phyloP scores from a whole-genome alignment of 2,329 filamentous ascomycete genomes.

The Ascochyta rabiei region DNA sequence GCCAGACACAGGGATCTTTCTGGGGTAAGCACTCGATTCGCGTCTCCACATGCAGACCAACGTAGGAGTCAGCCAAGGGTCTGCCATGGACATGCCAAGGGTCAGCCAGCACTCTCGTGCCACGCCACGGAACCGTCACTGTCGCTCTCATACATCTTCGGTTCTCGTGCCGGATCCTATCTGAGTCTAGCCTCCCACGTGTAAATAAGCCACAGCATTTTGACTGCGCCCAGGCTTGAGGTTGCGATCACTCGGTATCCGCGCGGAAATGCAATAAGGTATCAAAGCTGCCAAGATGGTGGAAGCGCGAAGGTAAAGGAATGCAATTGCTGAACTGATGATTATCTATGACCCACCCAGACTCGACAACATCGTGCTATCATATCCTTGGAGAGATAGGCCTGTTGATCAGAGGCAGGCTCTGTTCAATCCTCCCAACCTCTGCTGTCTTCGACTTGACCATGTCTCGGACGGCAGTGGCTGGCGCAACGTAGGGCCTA shows the following conservation, averaged over 20 bases:
- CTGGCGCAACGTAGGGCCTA: conserved; percentile 24
- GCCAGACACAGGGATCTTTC: conserved; percentile 9
- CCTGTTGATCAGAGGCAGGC: conserved; percentile 16
- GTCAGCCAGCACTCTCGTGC: too few relatives aligned
- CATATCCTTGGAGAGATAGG: conserved; percentile 13
- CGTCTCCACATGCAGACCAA: conserved; percentile 6
- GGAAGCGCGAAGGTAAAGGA: neutral
- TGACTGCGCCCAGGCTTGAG: conserved; percentile 1
- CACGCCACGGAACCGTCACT: conserved; percentile 9
- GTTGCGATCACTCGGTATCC: neutral
- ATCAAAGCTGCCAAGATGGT: neutral
- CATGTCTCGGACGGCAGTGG: conserved; percentile 15
- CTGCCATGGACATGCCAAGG: neutral
- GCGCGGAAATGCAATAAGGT: neutral
- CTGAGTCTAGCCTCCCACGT: conserved; percentile 2
- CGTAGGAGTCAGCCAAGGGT: neutral
- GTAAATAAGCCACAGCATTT: conserved; percentile 1
- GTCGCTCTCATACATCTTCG: conserved; percentile 1
- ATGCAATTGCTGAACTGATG: neutral
- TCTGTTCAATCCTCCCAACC: conserved; percentile 26
- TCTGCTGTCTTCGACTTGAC: conserved; percentile 25
- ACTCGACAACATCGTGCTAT: neutral
- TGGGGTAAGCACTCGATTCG: conserved; percentile 8
- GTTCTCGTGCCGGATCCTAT: conserved; percentile 1
- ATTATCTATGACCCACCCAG: neutral